Base-by-base conservation (phyloP, 1,284 basidiomycete genomes). In the Cystobasidium sp. region DNA sequence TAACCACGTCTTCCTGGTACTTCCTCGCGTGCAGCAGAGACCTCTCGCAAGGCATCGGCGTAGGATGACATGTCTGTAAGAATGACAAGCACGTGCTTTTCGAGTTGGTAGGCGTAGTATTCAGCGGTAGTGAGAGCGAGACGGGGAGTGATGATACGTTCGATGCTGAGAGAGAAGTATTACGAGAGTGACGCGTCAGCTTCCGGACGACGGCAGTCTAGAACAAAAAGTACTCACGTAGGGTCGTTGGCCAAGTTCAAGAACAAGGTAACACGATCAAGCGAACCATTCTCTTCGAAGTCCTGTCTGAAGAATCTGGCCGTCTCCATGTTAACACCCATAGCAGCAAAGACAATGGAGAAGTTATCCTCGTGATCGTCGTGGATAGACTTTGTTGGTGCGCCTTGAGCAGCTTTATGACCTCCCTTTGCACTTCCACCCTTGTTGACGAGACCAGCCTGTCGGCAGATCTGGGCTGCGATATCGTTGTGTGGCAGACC, bases 321-420 rank as follows among this genome's bases (percentile, higher is more conserved):
- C 8, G 97, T 99, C 84, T 99, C 97, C 94, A 98, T 97, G 86
- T 99, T 99, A 80, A 97, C 97, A 89, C 97, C 97, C 97, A 99
- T 99, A 55, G 97, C 97, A 68, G 94, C 97, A 82, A 99, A 99
- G 68, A 99, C 97, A 81, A 99, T 96, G 68, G 93, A 96, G 87
- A 99, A 99, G 85, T 99, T 99, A 86, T 99, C 97, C 86, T 97
- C 96, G 85, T 99, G 97, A 63, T 94, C 97, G 83, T 99, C 97
- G 82, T 96, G 94, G 31, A 97, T 94, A 80, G 93, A 94, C 85
- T 99, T 98, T 72, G 91, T 93, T 10, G 95, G 94, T 90, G 87
- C 84, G 9, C 64, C 96, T 86, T 97, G 95, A 84, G 98, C 95
- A 64, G 94, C 96, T 83, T 99, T 97, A 84, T 99, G 96, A 64